Conservation (phyloP, 148 eudicot genomes). For the Rhododendron ovatum region DNA sequence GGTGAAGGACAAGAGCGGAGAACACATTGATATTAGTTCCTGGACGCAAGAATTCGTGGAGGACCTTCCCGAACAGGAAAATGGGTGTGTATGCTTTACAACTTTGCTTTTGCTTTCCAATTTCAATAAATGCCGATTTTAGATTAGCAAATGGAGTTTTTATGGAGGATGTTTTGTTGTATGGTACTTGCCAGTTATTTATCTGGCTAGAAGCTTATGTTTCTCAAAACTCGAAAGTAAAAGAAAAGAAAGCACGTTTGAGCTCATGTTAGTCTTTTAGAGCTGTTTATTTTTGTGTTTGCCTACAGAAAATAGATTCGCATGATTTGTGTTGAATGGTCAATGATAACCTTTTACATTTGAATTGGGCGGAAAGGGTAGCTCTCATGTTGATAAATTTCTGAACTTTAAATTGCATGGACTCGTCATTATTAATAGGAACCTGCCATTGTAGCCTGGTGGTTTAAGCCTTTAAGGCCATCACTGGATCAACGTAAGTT, state of each 20-base stretch:
- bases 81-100: constrained; percentile 47
- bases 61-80: constrained; percentile 82
- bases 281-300: neutral
- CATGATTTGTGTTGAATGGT: neutral
- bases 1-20: constrained; percentile 87
- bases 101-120: neutral
- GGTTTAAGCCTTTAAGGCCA: neutral
- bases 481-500: neutral
- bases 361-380: too few species aligned
- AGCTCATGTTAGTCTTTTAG: neutral
- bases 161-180: neutral
- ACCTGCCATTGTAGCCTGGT: neutral
- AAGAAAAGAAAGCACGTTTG: too few species aligned
- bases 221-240: neutral
- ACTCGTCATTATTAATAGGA: neutral
- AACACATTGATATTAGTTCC: constrained; percentile 58
- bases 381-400: neutral
- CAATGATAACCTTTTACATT: neutral
- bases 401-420: neutral
- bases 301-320: neutral
- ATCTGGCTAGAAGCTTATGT: neutral
- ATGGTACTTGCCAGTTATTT: neutral
- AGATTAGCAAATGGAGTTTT: neutral
- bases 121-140: neutral
- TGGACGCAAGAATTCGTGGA: constrained; percentile 68